Percentiles rank a stretch among this genome's conserved stretches.
phyloP scores from a whole-genome alignment of 139 green algal species.

The Chlamydomonas sp. region DNA sequence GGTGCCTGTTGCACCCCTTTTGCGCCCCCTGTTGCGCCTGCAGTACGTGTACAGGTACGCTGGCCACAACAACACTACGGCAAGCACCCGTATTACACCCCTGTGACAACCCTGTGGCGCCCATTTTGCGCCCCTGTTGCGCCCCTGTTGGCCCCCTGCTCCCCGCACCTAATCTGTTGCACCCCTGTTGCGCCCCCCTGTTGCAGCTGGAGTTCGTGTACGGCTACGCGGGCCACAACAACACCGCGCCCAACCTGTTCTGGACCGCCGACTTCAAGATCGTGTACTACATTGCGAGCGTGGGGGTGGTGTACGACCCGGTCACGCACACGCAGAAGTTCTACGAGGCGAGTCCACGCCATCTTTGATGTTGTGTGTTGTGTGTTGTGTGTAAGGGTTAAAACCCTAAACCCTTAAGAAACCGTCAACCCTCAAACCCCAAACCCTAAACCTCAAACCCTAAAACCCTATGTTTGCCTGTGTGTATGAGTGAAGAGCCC shows the following conservation, averaged over 20 bases:
- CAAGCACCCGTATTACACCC: no score
- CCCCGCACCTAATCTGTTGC: neutral
- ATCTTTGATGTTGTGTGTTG: no score
- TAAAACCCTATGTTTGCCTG: neutral
- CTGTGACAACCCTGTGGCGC: no score
- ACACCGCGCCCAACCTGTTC: conserved; percentile 47
- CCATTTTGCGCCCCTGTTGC: no score
- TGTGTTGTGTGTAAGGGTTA: no score
- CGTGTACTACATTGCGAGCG: conserved; percentile 58
- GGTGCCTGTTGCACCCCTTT: no score
- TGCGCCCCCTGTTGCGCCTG: no score
- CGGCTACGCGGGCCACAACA: conserved; percentile 46
- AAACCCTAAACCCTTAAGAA: no score
- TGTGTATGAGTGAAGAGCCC: no score
- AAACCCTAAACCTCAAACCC: neutral
- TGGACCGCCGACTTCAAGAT: conserved; percentile 38
- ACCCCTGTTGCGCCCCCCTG: neutral
- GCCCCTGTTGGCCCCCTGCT: neutral
- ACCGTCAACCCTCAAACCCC: no score
- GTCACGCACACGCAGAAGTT: conserved; percentile 50
- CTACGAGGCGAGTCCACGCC: conserved; percentile 53
- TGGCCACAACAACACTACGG: no score
- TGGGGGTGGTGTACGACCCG: conserved; percentile 60
- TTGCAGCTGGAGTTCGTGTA: conserved; percentile 68
- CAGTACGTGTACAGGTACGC: no score